A percentile compares a stretch with the other conserved stretches of the same genome.
Evolutionary conservation across 352 stramenopile genomes (phyloP).

Genomic region (Pythium biforme): DNA sequence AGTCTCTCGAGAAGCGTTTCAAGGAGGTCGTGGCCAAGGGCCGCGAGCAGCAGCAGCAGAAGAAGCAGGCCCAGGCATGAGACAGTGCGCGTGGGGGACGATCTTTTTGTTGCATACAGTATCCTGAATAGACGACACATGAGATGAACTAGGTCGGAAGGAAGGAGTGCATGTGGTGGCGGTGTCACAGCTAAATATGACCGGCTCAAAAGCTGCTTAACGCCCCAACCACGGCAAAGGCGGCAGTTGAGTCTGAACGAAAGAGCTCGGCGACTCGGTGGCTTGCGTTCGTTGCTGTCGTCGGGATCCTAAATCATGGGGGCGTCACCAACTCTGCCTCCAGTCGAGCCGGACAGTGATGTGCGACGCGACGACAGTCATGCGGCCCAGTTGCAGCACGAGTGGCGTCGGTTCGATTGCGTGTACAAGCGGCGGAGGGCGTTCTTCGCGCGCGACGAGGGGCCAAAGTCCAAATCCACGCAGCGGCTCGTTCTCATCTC

Average conservation of each 20-base stretch:
- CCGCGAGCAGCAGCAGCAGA: slow-evolving; percentile 38
- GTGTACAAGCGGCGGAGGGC: slow-evolving; percentile 1
- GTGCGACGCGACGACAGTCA: neutral
- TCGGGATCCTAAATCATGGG: too few species aligned
- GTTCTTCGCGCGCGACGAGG: neutral
- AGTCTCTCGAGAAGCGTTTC: slow-evolving; percentile 79
- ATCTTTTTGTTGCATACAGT: slow-evolving; percentile 1
- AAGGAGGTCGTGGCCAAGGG: slow-evolving; percentile 74
- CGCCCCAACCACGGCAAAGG: neutral
- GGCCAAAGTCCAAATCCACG: slow-evolving; percentile 2
- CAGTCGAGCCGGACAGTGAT: neutral
- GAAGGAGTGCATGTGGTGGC: neutral
- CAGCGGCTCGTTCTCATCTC: slow-evolving; percentile 15
- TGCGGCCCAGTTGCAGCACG: neutral
- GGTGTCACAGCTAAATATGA: neutral
- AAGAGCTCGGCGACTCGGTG: too few species aligned
- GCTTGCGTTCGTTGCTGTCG: too few species aligned
- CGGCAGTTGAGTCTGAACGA: too few species aligned
- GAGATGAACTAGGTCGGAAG: too few species aligned
- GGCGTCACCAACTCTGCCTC: neutral
- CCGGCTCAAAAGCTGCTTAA: neutral
- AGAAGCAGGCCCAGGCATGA: slow-evolving; percentile 25
- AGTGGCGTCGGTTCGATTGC: slow-evolving; percentile 11
- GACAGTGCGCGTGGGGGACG: neutral
- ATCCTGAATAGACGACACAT: slow-evolving; percentile 3